Base-by-base conservation (phyloP, 331 rosid species). In the Malus hybrid region DNA sequence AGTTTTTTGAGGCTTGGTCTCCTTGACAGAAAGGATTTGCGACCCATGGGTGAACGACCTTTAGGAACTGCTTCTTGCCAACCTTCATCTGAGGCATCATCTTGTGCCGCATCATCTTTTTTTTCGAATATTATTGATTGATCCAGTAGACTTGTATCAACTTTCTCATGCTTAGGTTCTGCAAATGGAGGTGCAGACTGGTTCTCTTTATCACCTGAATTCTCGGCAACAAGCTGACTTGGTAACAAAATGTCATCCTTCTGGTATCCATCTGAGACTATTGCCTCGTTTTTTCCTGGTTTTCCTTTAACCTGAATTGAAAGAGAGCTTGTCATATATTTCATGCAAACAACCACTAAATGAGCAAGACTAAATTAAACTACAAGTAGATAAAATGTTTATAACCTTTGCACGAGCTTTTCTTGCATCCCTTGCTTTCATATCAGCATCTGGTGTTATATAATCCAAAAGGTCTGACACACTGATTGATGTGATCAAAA, bases 11-110 rank as follows among this genome's bases (percentile, higher is more conserved):
- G 86, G 84, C 92, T 94, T 61, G 97, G 97, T 79, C 99, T 88
- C 87, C 87, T 89, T 14, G 97, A 87, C 52, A 94, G 83, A 67
- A 90, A 79, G 57, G 93, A 77, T 86, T 94, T 94, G 78, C 96
- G 93, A 65, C 89, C 89, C 19, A 84, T 68, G 56, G 78, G 83
- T 64, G 96, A 90, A 54, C 97, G 97, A 29, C 96, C 87, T 80
- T 92, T 94, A 24, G 99, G 96, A 80, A 90, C 92, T 67, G 99
- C 99, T 82, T 94, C 99, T 82, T 92, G 99, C 99, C 99, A 94
- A 80, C 97, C 99, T 87, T 84, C 97, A 80, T 87, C 96, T 12
- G 91, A 88, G 82, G 71, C 77, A 73, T 86, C 96, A 73, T 87
- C 96, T 79, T 65, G 88, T 65, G 75, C 73, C 32, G 63, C 50